These are phyloP conservation scores for Penicillium sp. DNA, from an alignment of 2,329 filamentous ascomycete genomes.

Conservation along the genomic window DNA sequence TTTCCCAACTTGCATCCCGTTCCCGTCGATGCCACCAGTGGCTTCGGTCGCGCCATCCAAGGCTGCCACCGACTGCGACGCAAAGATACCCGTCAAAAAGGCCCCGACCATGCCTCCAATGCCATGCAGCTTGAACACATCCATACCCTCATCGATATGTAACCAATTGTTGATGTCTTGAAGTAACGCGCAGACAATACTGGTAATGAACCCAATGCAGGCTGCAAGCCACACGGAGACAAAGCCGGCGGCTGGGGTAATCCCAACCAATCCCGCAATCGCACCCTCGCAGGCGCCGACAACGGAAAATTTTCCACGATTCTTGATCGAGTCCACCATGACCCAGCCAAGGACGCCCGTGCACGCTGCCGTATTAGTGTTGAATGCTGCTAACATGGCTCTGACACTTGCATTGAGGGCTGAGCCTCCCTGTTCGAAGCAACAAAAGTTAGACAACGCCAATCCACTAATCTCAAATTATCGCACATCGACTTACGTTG, in stretches of 20 bases:
- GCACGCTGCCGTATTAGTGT: constrained; percentile 63
- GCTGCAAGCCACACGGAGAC: constrained; percentile 61
- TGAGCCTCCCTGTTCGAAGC: constrained; percentile 53
- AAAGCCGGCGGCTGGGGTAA: constrained; percentile 62
- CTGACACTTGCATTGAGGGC: constrained; percentile 60
- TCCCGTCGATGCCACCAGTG: constrained; percentile 61
- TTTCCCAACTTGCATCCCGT: constrained; percentile 61
- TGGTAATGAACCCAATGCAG: constrained; percentile 63
- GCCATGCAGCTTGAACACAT: constrained; percentile 66
- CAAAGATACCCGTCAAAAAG: constrained; percentile 65
- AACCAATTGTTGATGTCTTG: constrained; percentile 62
- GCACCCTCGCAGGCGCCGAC: constrained; percentile 64
- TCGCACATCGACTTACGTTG: constrained; percentile 49
- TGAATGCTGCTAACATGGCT: constrained; percentile 62
- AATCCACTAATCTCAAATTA: background rate
- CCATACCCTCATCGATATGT: constrained; percentile 63
- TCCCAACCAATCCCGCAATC: constrained; percentile 66
- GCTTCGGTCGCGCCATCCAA: constrained; percentile 58
- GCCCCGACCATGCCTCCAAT: constrained; percentile 64
- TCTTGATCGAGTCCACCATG: constrained; percentile 59
- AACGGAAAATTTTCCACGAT: constrained; percentile 60
- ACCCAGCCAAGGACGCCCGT: constrained; percentile 63
- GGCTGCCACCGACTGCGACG: constrained; percentile 48
- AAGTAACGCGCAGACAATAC: constrained; percentile 56
- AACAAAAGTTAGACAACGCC: background rate